Base-by-base conservation (phyloP, 768 basidiomycete species). In the Gymnopilus junonius region DNA sequence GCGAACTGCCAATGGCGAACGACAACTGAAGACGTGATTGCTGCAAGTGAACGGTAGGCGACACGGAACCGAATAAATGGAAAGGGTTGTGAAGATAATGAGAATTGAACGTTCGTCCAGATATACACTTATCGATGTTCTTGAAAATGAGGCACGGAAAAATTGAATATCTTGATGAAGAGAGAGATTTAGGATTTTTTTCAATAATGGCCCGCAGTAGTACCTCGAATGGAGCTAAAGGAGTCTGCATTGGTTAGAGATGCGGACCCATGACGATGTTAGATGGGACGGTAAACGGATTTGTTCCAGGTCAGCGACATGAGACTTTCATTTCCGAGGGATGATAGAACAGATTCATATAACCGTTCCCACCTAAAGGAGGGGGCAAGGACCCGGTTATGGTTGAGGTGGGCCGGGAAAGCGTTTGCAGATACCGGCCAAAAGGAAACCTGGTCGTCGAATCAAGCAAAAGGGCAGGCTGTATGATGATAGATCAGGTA, bases 241-340 rank as follows among this genome's bases (percentile, higher is more conserved):
- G 29, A 27, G 35, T 15, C 21, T 15, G 21, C 27, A 42, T 35
- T 32, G 40, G 43, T n/a, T 20, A 48, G 61, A 53, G n/a, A n/a
- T 43, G 55, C 35, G 35, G 60, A 58, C 34, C 37, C 60, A 43
- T 62, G 56, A 58, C 50, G 55, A 55, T 15, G 43, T 40, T 27
- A 5, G 11, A 45, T 29, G 11, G 46, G 58, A 45, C 50, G 58
- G 58, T 61, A 57, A 37, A 48, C 43, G 45, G 48, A 23, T 55
- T 53, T 54, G 50, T 63, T 35, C 25, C 42, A 64, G 65, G 66
- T 45, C 42, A 59, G 20, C 32, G 68, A 72, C 73, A 75, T 70
- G 73, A 71, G 70, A 64, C 63, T 62, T 74, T 76, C 70, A 77
- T 77, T 70, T 77, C 76, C 76, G 76, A 75, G 71, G 74, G 50